phyloP scores from a whole-genome alignment of 2,329 filamentous ascomycete genomes.

The Escovopsis weberi region DNA sequence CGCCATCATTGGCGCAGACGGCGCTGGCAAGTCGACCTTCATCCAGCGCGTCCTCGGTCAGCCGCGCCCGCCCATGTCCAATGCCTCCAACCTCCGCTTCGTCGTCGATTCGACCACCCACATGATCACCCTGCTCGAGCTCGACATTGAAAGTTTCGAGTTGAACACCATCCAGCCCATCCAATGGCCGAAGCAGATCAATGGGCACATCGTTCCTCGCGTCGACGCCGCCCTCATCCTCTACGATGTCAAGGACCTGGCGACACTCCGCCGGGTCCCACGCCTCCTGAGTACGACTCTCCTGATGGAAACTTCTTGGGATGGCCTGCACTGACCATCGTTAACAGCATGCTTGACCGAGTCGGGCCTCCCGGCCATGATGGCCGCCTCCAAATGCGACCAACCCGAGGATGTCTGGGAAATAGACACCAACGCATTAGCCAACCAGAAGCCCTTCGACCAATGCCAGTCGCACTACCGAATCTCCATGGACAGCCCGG shows the following conservation, averaged over 20 bases:
- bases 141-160: conserved; percentile 52
- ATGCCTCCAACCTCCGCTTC: conserved; percentile 41
- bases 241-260: conserved; percentile 72
- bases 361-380: conserved; percentile 58
- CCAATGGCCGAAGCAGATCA: conserved; percentile 52
- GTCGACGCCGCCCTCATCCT: conserved; percentile 75
- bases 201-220: conserved; percentile 55
- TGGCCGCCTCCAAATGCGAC: conserved; percentile 87
- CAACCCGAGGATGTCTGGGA: conserved; percentile 54
- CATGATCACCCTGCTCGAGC: conserved; percentile 47
- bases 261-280: conserved; percentile 60
- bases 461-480: conserved; percentile 60
- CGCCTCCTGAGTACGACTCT: conserved; percentile 52
- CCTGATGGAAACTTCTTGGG: not conserved
- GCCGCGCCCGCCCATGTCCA: conserved; percentile 34
- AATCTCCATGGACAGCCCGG: conserved; percentile 54
- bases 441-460: conserved; percentile 47
- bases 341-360: conserved; percentile 55
- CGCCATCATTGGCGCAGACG: conserved; percentile 49
- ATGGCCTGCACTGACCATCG: not conserved
- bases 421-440: conserved; percentile 52
- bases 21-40: conserved; percentile 54
- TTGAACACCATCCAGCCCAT: conserved; percentile 41
- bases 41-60: conserved; percentile 48
- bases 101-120: conserved; percentile 43